Conservation (phyloP, 2,329 filamentous ascomycete species). For the Lasiodiplodia citricola region DNA sequence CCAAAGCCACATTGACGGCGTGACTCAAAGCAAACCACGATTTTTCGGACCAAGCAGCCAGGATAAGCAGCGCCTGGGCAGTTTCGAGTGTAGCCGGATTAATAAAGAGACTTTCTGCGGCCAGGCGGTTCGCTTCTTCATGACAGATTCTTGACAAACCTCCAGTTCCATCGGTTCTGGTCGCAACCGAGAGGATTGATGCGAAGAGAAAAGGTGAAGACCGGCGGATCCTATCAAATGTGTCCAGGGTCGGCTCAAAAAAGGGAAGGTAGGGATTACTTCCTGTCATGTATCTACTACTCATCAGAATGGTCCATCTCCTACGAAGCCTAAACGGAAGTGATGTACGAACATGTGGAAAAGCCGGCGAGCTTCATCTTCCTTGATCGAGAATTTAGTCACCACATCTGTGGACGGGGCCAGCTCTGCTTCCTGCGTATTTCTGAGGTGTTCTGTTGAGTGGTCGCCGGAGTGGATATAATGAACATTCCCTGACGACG, state of each 20-base stretch:
- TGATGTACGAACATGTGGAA: neutral
- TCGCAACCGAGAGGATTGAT: constrained; percentile 1
- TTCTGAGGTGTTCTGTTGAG: neutral
- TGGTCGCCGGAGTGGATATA: neutral
- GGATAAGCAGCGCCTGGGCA: neutral
- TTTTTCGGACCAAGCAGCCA: constrained; percentile 13
- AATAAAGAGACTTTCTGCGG: neutral
- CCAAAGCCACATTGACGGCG: constrained; percentile 5
- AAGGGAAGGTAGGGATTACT: constrained; percentile 13
- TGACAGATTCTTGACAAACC: neutral
- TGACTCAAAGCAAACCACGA: constrained; percentile 11
- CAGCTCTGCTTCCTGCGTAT: no score
- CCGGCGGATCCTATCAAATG: neutral
- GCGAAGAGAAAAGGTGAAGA: neutral
- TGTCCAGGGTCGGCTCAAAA: constrained; percentile 4
- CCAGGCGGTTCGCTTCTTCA: neutral
- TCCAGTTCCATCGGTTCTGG: neutral
- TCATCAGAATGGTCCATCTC: neutral
- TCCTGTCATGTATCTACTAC: neutral
- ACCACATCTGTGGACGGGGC: neutral
- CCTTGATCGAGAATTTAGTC: neutral
- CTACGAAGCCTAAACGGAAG: neutral
- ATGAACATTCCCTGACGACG: neutral
- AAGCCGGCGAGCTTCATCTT: constrained; percentile 1
- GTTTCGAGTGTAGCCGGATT: neutral